phyloP scores from a whole-genome alignment of 495 filamentous ascomycete genomes.

The Aspergillus conjunctus region DNA sequence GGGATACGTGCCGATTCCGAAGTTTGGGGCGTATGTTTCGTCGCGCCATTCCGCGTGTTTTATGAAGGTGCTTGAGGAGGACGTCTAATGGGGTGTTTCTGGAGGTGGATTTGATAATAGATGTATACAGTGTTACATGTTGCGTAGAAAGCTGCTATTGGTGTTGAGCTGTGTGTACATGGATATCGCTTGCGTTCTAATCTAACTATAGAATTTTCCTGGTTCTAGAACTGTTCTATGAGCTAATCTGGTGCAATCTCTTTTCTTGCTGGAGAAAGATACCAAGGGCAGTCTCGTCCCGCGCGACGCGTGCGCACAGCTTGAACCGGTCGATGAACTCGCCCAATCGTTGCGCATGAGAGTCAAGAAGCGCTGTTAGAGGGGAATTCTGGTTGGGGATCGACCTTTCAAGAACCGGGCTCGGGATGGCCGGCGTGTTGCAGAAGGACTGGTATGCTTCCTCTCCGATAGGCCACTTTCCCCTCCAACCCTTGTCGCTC shows the following conservation, averaged over 20 bases:
- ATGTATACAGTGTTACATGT: too few relatives aligned
- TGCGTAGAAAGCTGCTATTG: too few relatives aligned
- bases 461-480: background rate
- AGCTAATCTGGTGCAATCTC: background rate
- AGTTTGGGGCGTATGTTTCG: background rate
- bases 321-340: background rate
- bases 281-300: background rate
- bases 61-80: background rate
- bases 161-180: too few relatives aligned
- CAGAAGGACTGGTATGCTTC: background rate
- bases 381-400: background rate
- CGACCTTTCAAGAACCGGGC: background rate
- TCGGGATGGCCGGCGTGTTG: background rate
- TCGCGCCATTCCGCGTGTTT: background rate
- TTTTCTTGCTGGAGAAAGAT: background rate
- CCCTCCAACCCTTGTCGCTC: background rate
- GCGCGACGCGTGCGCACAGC: background rate
- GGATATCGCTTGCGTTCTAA: too few relatives aligned
- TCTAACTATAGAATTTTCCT: too few relatives aligned
- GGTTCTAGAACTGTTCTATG: background rate
- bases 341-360: background rate
- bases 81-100: too few relatives aligned
- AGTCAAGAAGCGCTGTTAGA: background rate
- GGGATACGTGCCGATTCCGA: background rate
- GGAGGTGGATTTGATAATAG: too few relatives aligned